A percentile compares a stretch with the other conserved stretches of the same genome.
phyloP scores from a whole-genome alignment of 2,329 filamentous ascomycete species.

The Fusarium sp. region DNA sequence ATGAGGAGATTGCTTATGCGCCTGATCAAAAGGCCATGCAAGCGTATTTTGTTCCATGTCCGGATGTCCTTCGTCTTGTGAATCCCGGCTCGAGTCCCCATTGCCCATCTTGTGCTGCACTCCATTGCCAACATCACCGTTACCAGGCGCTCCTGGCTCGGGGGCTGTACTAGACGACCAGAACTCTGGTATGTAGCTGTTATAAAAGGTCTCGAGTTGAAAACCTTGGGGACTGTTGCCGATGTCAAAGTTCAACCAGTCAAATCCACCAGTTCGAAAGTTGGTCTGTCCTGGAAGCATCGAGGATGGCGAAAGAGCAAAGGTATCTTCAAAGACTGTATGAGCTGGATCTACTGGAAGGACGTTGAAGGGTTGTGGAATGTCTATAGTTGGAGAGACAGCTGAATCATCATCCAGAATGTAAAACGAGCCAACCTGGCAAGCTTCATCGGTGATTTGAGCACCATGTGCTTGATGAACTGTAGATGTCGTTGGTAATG shows the following conservation, averaged over 20 bases:
- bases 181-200: neutral
- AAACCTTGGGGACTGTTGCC: neutral
- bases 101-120: neutral
- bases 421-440: neutral
- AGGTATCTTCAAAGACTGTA: neutral
- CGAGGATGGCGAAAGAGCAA: neutral
- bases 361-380: neutral
- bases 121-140: neutral
- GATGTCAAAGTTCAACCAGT: neutral
- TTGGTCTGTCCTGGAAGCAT: neutral
- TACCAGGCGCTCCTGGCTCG: neutral
- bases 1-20: neutral
- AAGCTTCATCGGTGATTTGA: neutral
- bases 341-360: neutral
- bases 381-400: neutral
- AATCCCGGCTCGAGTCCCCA: neutral
- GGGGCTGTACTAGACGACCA: neutral
- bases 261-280: neutral
- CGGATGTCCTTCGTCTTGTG: accelerated
- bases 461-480: too few species aligned
- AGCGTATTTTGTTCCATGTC: neutral
- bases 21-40: slow-evolving; percentile 1
- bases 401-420: neutral
- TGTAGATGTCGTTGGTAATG: neutral
- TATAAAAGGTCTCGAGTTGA: neutral